Evolutionary conservation across 345 rosid species (phyloP), one percentile per base, ranked within the genome.

Genomic region (Boechera retrofracta): DNA sequence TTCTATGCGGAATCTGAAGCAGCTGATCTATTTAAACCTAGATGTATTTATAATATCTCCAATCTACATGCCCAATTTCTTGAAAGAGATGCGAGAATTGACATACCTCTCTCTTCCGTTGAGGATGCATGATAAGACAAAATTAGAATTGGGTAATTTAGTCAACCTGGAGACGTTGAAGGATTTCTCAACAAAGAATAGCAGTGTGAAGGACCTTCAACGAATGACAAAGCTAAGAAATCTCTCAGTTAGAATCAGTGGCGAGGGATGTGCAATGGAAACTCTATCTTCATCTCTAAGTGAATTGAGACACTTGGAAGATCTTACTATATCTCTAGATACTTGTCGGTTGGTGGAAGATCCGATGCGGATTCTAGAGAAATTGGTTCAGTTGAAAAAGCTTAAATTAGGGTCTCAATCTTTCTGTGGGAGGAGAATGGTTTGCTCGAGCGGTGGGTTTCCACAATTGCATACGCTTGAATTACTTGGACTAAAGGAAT

Each of bases 301-400:
- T 21, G 1, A 21, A 21, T 21, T 21, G 24, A 21, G 24, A 21
- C 24, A 21, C 24, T 21, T 21, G 24, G 24, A 21, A 21, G 24
- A 21, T 21, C 24, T 21, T 21, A 21, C 24, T 21, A 21, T 21
- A 21, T 21, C 1, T 21, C 24, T 21, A 21, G 0, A 1, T 1
- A 1, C 21, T 21, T 21, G 21, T 21, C 1, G 24, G 24, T 21
- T 21, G 24, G 24, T 21, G 24, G 24, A 21, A 29, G 71, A 67
- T 67, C 87, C 86, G 1, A 85, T 85, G 84, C 56, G 66, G 21
- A 75, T 75, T 24, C 73, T 85, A 45, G 86, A 75, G 75, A 83
- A 74, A 69, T 57, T 87, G 51, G 77, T 55, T 8, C 57, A 71
- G 58, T 72, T 87, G 21, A 55, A 41, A 13, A 8, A 5, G 0